A percentile compares a stretch with the other conserved stretches of the same genome.
phyloP scores from a whole-genome alignment of 768 basidiomycete species.

The Galerina sulciceps region DNA sequence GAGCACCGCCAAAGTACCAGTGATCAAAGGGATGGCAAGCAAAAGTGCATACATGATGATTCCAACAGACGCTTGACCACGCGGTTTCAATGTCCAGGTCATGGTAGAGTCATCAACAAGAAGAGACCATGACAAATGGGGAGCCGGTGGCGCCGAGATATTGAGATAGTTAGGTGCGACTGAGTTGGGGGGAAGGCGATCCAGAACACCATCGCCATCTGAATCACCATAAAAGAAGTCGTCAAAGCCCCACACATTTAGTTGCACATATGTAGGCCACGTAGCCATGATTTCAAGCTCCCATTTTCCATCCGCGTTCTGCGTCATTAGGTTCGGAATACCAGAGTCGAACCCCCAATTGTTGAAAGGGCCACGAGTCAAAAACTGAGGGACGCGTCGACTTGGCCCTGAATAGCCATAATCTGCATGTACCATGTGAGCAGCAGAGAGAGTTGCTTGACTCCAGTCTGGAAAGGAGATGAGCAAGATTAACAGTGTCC shows the following conservation, averaged over 20 bases:
- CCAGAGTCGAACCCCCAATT: slow-evolving; percentile 91
- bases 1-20: slow-evolving; percentile 79
- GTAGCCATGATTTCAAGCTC: slow-evolving; percentile 86
- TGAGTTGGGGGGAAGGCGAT: slow-evolving; percentile 89
- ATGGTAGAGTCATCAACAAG: slow-evolving; percentile 77
- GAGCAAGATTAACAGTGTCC: not conserved
- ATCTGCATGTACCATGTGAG: slow-evolving; percentile 81
- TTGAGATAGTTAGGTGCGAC: slow-evolving; percentile 88
- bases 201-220: slow-evolving; percentile 86
- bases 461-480: slow-evolving; percentile 72
- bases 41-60: slow-evolving; percentile 89
- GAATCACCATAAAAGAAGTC: slow-evolving; percentile 92
- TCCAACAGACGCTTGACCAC: slow-evolving; percentile 79
- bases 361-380: slow-evolving; percentile 91
- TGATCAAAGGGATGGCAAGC: slow-evolving; percentile 81
- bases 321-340: slow-evolving; percentile 69
- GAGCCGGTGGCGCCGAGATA: slow-evolving; percentile 87
- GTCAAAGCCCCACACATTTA: slow-evolving; percentile 91
- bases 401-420: slow-evolving; percentile 52
- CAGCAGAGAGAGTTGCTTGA: slow-evolving; percentile 59
- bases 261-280: slow-evolving; percentile 90
- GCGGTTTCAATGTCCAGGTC: slow-evolving; percentile 79
- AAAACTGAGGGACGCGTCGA: slow-evolving; percentile 85
- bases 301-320: slow-evolving; percentile 71
- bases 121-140: slow-evolving; percentile 88